phyloP scores from a whole-genome alignment of 305 asterid genomes.

The Fraxinus sp. region DNA sequence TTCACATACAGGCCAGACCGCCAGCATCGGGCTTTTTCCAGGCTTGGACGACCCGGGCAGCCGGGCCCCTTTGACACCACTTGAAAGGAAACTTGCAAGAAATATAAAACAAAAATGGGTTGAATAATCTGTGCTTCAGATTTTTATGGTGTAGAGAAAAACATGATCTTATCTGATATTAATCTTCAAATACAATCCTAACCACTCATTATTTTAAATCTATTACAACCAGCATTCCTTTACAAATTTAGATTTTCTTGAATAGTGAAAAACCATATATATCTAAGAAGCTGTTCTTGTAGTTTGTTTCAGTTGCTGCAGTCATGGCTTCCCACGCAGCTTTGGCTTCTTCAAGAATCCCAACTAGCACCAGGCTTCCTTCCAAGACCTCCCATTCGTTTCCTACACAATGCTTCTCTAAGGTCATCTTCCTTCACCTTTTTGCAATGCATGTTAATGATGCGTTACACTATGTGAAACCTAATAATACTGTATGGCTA shows the following conservation, averaged over 20 bases:
- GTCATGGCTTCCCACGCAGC: slow-evolving; percentile 90
- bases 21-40: not conserved
- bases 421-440: slow-evolving; percentile 35
- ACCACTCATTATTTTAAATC: slow-evolving; percentile 56
- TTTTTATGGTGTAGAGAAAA: slow-evolving; percentile 37
- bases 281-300: not conserved
- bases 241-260: slow-evolving; percentile 4
- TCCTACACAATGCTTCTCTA: slow-evolving; percentile 67
- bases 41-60: not conserved
- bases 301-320: slow-evolving; percentile 51
- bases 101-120: not conserved
- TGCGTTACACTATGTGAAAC: not conserved
- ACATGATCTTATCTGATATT: slow-evolving; percentile 59
- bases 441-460: not conserved
- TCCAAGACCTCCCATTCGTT: slow-evolving; percentile 48
- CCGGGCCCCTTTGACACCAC: not conserved
- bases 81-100: slow-evolving; percentile 20
- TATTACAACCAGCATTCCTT: slow-evolving; percentile 44
- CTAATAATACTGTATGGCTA: not conserved
- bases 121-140: slow-evolving; percentile 45
- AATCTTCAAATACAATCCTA: slow-evolving; percentile 41
- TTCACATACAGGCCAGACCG: not conserved
- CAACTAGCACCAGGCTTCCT: slow-evolving; percentile 55
- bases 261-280: slow-evolving; percentile 21
- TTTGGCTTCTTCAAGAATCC: slow-evolving; percentile 85